These are phyloP conservation scores for Tremella fuciformis DNA, from an alignment of 768 basidiomycete genomes.

Conservation along the genomic window DNA sequence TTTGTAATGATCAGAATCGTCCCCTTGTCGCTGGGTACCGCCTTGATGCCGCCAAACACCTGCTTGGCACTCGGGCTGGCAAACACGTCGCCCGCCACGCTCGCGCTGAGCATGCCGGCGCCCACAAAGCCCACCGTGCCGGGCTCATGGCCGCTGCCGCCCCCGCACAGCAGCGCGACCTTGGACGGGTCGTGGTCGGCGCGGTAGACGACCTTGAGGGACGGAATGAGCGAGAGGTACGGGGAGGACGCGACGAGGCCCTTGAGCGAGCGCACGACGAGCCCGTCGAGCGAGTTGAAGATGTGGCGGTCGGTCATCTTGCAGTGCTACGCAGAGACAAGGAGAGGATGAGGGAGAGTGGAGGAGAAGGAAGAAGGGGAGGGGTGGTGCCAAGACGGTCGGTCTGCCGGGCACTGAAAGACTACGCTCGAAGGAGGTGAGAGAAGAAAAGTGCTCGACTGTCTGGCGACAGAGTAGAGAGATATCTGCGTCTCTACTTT, in stretches of 20 bases:
- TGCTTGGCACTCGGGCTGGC: constrained; percentile 46
- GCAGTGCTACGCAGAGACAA: not conserved
- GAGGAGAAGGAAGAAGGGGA: too few species aligned
- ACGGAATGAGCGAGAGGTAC: constrained; percentile 43
- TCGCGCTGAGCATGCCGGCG: constrained; percentile 36
- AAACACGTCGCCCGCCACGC: constrained; percentile 48
- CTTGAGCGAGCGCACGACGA: constrained; percentile 38
- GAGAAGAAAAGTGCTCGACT: too few species aligned
- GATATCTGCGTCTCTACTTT: too few species aligned
- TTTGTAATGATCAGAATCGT: constrained; percentile 49
- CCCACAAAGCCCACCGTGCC: constrained; percentile 46
- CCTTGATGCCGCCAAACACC: constrained; percentile 43
- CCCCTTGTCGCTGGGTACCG: constrained; percentile 40
- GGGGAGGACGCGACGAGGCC: constrained; percentile 47
- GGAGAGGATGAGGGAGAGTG: not conserved
- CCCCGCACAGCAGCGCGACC: constrained; percentile 46
- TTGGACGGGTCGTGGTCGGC: constrained; percentile 42
- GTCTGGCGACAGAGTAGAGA: too few species aligned
- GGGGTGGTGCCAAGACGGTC: too few species aligned
- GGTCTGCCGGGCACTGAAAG: too few species aligned
- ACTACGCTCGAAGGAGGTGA: too few species aligned
- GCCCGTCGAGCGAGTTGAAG: constrained; percentile 44
- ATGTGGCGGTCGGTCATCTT: constrained; percentile 46
- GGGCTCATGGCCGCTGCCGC: constrained; percentile 48
- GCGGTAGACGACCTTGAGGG: constrained; percentile 46